Evolutionary conservation across 2,329 filamentous ascomycete species (phyloP).

Genomic region (Fusarium sp.): DNA sequence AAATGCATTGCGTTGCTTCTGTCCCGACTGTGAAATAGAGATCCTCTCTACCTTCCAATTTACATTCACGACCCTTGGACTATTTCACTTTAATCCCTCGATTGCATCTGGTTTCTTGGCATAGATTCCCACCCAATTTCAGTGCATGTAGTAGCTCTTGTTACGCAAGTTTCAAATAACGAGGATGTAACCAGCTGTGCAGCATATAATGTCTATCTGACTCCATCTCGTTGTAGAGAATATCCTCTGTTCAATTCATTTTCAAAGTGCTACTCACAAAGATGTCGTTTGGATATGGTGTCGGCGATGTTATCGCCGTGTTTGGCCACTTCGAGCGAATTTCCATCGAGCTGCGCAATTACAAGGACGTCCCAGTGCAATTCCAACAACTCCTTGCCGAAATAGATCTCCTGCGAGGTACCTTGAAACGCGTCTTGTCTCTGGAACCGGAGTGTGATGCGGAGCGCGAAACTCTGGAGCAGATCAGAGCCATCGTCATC

Average conservation of each 20-base stretch:
- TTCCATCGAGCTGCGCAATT: background rate
- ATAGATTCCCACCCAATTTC: fast-evolving
- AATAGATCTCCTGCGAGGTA: background rate
- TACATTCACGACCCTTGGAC: fast-evolving
- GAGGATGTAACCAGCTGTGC: background rate
- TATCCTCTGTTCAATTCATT: fast-evolving
- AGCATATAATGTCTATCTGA: too few relatives aligned
- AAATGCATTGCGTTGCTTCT: background rate
- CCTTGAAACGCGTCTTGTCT: background rate
- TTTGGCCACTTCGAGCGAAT: background rate
- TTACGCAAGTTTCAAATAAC: background rate
- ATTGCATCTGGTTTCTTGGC: fast-evolving
- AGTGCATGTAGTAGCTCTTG: background rate
- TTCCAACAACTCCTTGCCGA: background rate
- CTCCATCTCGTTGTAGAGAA: fast-evolving
- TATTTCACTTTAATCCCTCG: background rate
- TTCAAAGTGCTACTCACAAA: fast-evolving
- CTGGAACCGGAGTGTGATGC: background rate
- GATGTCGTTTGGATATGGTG: background rate
- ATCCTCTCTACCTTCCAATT: background rate
- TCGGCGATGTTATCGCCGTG: background rate
- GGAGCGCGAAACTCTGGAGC: background rate
- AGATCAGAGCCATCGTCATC: background rate
- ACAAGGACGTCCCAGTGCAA: background rate
- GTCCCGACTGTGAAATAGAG: background rate